Base-by-base conservation (phyloP, 225 moss, liverwort and hornwort genomes). In the Thuidium tamariscinum region DNA sequence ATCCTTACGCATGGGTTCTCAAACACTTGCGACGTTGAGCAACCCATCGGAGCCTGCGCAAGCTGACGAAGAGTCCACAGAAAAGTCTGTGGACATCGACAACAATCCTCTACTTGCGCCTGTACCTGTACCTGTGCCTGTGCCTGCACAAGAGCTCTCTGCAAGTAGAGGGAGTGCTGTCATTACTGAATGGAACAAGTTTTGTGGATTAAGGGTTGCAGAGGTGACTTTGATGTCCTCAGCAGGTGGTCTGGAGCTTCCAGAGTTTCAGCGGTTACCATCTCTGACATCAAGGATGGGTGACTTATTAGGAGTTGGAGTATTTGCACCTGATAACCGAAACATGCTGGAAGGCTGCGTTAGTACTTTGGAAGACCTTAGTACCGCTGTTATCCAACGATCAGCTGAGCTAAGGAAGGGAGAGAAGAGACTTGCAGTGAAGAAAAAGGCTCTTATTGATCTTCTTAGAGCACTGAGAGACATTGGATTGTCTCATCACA, bases 401-500 rank as follows among this genome's bases (percentile, higher is more conserved):
- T 91, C 98, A 69, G 90, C 95, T 80, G 95, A 98, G 91, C 91
- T 98, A 34, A 90, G 95, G 89, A 92, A 93, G 60, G 94, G 95
- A 32, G 94, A 91, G 80, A 95, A 91, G 88, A 90, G 91, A 77
- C 89, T 95, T 68, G 93, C 96, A 48, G 90, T 96, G n/a, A 98
- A 98, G 93, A 98, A 96, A 80, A 98, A 96, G 83, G 98, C 98
- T 29, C 86, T 98, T 81, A 87, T 90, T 82, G 98, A 98, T 91
- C 92, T 98, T 71, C 92, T 98, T 22, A 94, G 93, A 90, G 87
- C 87, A 30, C 51, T 98, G 80, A 92, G 83, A 68, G 93, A 94
- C 63, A 87, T 97, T 75, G 98, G 96, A 68, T 87, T 97, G 80
- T 98, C 96, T 55, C 94, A 93, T 87, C 94, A 93, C 74, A 95